Evolutionary conservation across 2,329 filamentous ascomycete genomes (phyloP).

Genomic region (Ilyonectria sp.): DNA sequence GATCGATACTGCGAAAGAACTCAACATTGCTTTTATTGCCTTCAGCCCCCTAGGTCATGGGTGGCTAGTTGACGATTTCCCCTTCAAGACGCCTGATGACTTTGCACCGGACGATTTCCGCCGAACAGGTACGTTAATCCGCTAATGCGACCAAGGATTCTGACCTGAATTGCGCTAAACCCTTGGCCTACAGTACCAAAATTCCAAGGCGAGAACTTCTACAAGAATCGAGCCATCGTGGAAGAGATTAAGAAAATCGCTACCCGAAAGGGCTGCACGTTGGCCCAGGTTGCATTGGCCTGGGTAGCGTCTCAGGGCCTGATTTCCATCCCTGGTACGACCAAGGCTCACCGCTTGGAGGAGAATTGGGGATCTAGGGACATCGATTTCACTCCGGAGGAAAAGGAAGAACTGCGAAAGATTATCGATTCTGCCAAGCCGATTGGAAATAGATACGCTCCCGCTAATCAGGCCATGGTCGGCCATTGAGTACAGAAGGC

Average conservation of each 20-base stretch:
- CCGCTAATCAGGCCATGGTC: not conserved
- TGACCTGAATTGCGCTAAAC: not conserved
- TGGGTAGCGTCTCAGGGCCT: constrained; percentile 59
- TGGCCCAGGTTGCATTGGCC: constrained; percentile 56
- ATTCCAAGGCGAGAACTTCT: constrained; percentile 62
- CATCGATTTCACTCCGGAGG: constrained; percentile 55
- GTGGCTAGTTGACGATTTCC: constrained; percentile 62
- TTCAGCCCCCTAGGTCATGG: constrained; percentile 64
- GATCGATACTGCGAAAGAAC: constrained; percentile 58
- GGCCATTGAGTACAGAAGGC: not conserved
- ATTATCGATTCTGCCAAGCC: constrained; percentile 51
- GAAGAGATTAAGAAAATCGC: constrained; percentile 59
- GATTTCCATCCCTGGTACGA: constrained; percentile 64
- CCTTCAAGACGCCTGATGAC: constrained; percentile 60
- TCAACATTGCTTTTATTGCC: constrained; percentile 60
- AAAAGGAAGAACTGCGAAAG: constrained; percentile 55
- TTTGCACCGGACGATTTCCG: constrained; percentile 60
- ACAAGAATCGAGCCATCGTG: constrained; percentile 59
- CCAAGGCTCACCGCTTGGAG: constrained; percentile 56
- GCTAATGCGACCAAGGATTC: not conserved
- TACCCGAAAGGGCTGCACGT: constrained; percentile 45
- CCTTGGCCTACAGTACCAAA: constrained; percentile 45
- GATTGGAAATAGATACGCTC: not conserved
- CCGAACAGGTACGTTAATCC: constrained; percentile 49
- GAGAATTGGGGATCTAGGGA: constrained; percentile 58